These are phyloP conservation scores for Hippophae rhamnoides DNA, from an alignment of 306 rosid species.

Conservation along the genomic window DNA sequence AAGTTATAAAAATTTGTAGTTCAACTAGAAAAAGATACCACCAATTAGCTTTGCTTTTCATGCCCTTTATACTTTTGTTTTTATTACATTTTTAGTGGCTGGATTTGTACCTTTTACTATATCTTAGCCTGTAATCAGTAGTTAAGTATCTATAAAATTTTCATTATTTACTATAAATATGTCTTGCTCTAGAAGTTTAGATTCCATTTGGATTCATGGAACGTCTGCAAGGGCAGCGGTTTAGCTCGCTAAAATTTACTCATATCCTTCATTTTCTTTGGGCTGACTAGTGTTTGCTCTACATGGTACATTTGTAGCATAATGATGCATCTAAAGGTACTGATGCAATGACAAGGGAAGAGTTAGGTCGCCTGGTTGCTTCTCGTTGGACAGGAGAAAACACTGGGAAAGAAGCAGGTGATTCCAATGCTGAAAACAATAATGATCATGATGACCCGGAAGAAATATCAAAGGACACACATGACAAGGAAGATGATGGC, in stretches of 20 bases:
- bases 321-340: slow-evolving; percentile 44
- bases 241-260: not conserved
- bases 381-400: slow-evolving; percentile 97
- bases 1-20: no score
- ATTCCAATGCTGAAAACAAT: slow-evolving; percentile 29
- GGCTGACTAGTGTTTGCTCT: slow-evolving; percentile 15
- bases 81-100: no score
- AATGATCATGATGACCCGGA: slow-evolving; percentile 34
- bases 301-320: slow-evolving; percentile 34
- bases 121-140: no score
- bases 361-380: slow-evolving; percentile 95
- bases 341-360: slow-evolving; percentile 81
- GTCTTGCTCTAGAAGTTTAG: no score
- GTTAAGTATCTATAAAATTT: no score
- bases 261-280: slow-evolving; percentile 4
- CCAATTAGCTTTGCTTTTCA: no score
- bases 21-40: no score
- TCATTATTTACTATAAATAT: no score
- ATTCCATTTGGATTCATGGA: no score
- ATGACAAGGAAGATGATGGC: slow-evolving; percentile 51
- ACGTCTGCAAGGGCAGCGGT: no score
- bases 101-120: no score
- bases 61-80: no score
- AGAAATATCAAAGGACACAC: slow-evolving; percentile 28
- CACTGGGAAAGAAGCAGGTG: slow-evolving; percentile 36